Conservation (phyloP, 2,329 filamentous ascomycete species). For the Cadophora luteo-olivacea region DNA sequence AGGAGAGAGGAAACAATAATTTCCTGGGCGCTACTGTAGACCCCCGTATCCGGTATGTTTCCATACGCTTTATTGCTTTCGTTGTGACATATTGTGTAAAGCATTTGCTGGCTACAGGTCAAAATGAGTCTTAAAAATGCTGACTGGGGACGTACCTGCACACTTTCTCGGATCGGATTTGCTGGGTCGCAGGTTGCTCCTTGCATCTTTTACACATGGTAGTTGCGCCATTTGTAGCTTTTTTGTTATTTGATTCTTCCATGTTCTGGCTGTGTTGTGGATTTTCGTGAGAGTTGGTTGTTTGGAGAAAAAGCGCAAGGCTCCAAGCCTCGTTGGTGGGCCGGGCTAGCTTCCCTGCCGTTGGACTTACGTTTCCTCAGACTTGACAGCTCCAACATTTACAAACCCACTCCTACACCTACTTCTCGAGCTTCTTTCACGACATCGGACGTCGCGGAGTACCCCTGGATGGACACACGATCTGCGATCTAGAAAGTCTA, state of each 20-base stretch:
- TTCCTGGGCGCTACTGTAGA: conserved; percentile 45
- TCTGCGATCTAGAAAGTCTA: conserved; percentile 18
- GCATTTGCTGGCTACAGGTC: conserved; percentile 62
- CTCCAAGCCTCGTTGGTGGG: conserved; percentile 17
- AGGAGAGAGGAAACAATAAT: conserved; percentile 81
- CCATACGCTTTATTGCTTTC: conserved; percentile 82
- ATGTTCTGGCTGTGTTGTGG: conserved; percentile 25
- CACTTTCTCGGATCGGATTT: conserved; percentile 44
- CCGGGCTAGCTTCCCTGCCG: conserved; percentile 12
- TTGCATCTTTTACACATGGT: conserved; percentile 42
- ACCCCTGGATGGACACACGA: conserved; percentile 31
- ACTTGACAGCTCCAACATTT: conserved; percentile 11
- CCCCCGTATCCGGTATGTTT: conserved; percentile 62
- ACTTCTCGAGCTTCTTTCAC: conserved; percentile 1
- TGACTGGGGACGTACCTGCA: conserved; percentile 40
- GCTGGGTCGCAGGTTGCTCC: conserved; percentile 38
- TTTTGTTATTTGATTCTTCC: conserved; percentile 20
- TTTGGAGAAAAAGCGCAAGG: conserved; percentile 24
- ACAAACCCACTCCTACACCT: background rate
- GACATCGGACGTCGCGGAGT: conserved; percentile 3
- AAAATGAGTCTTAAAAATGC: conserved; percentile 28
- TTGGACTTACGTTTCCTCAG: conserved; percentile 33
- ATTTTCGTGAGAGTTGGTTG: background rate
- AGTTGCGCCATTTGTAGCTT: conserved; percentile 17
- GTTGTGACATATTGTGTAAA: conserved; percentile 78